Base-by-base conservation (phyloP, 2,329 filamentous ascomycete species). In the Raffaelea arxii region DNA sequence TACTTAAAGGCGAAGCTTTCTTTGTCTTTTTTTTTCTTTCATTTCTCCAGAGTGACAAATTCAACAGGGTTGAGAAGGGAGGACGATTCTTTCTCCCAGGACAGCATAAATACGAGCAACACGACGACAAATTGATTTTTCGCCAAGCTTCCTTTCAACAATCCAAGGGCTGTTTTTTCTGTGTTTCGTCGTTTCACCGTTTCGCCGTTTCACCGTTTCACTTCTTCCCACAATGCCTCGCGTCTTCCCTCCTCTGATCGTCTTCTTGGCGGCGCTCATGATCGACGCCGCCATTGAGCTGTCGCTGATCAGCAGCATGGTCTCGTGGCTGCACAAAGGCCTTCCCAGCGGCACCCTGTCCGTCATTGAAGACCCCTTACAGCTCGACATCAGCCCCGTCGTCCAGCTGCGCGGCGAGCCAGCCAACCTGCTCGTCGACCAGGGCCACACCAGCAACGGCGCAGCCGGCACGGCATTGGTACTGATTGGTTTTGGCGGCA, bases 361-460 rank as follows among this genome's bases (percentile, higher is more conserved):
- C 5, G 53, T 66, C 50, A 45, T 45, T 12, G 50, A 52, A 32
- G 39, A 51, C 25, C 56, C 11, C 40, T 21, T n/a, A 25, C 3
- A 27, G 12, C 22, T 19, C 27, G 19, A 14, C 27, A 6, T 14
- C 24, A 12, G 52, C 24, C 44, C 52, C 1, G 54, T 53, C 21
- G 55, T 61, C 45, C 42, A 45, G 3, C 50, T 68, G 11, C 44
- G 53, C 10, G 62, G 62, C 39, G 47, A 55, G 3, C 65, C 66
- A 2, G 44, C 48, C 4, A 32, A 59, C 36, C 47, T 66, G 14
- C 53, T 71, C 47, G 57, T 64, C 38, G 55, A 68, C 49, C 64
- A 67, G 39, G 66, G 67, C 14, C 60, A 70, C 48, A 66, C 67
- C 23, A 62, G 61, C 44, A 66, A 70, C 35, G 63, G 60, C 24